Conservation (phyloP, 176 grass and related monocot genomes). For the Calamus simplicifolius region DNA sequence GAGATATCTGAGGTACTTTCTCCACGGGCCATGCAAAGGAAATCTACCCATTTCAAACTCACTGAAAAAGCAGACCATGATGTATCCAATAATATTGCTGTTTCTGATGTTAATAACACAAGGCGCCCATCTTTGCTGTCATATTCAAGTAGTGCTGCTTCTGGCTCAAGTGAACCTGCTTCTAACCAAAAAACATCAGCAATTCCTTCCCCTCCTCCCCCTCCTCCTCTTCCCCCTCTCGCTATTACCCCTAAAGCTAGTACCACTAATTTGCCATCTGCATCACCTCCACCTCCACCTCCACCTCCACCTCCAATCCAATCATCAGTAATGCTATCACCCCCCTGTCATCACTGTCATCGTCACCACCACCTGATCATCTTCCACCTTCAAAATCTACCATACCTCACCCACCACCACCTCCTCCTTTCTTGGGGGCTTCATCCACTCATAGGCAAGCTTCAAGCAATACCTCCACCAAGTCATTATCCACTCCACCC, state of each 20-base stretch:
- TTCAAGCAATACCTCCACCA: too few species aligned
- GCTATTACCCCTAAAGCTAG: background rate
- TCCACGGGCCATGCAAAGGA: constrained; percentile 24
- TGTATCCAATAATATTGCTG: constrained; percentile 17
- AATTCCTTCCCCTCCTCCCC: constrained; percentile 12
- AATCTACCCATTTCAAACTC: background rate
- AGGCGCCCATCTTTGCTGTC: constrained; percentile 5
- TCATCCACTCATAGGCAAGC: background rate
- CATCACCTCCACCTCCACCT: background rate
- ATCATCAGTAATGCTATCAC: background rate
- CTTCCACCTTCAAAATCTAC: constrained; percentile 14
- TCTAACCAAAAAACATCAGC: constrained; percentile 1
- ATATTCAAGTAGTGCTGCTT: constrained; percentile 12
- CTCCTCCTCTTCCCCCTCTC: background rate
- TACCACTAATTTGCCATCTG: background rate
- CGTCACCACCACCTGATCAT: constrained; percentile 10
- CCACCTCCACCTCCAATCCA: constrained; percentile 16
- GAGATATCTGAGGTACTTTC: constrained; percentile 22
- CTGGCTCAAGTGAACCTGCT: background rate
- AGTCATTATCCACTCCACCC: background rate
- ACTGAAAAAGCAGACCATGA: constrained; percentile 24
- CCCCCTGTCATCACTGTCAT: constrained; percentile 15
- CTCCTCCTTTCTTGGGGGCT: constrained; percentile 11
- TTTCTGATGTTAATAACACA: constrained; percentile 5
- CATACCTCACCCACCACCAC: constrained; percentile 3